Conservation (phyloP, 1,284 basidiomycete genomes). For the Fomitiporia mediterranea region DNA sequence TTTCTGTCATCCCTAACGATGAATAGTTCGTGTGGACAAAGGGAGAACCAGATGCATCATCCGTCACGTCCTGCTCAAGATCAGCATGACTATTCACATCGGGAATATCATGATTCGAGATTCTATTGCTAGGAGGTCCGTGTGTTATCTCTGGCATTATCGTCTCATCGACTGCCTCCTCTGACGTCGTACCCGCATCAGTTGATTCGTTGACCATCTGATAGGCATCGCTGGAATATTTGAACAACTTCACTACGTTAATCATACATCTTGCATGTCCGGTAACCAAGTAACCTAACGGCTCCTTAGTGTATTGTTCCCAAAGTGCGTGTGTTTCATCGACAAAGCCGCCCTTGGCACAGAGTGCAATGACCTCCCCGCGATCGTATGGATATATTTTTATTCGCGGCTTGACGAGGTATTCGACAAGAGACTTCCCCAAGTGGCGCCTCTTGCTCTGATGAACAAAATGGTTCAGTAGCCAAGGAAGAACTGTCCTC, state of each 20-base stretch:
- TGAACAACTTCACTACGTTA: conserved; percentile 52
- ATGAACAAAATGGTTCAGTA: conserved; percentile 42
- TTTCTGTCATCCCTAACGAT: not conserved
- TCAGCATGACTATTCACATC: too few relatives aligned
- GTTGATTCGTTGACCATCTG: not conserved
- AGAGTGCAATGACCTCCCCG: conserved; percentile 41
- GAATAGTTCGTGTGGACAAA: not conserved
- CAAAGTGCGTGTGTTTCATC: conserved; percentile 47
- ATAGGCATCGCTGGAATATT: not conserved
- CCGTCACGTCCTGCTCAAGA: not conserved
- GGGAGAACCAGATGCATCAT: not conserved
- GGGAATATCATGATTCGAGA: not conserved
- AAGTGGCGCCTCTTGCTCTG: conserved; percentile 37
- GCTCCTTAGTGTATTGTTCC: conserved; percentile 46
- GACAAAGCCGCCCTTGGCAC: conserved; percentile 45
- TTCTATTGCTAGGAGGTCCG: too few relatives aligned
- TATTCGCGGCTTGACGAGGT: conserved; percentile 36
- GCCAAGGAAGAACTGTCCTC: conserved; percentile 41
- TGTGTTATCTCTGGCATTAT: not conserved
- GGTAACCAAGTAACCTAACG: conserved; percentile 38
- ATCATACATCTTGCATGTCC: conserved; percentile 46
- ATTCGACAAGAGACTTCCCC: conserved; percentile 41
- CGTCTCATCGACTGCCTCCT: too few relatives aligned
- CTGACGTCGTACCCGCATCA: not conserved
- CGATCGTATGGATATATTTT: conserved; percentile 32